A percentile compares a stretch with the other conserved stretches of the same genome.
phyloP scores from a whole-genome alignment of 2,329 filamentous ascomycete species.

The Fusarium sp. region DNA sequence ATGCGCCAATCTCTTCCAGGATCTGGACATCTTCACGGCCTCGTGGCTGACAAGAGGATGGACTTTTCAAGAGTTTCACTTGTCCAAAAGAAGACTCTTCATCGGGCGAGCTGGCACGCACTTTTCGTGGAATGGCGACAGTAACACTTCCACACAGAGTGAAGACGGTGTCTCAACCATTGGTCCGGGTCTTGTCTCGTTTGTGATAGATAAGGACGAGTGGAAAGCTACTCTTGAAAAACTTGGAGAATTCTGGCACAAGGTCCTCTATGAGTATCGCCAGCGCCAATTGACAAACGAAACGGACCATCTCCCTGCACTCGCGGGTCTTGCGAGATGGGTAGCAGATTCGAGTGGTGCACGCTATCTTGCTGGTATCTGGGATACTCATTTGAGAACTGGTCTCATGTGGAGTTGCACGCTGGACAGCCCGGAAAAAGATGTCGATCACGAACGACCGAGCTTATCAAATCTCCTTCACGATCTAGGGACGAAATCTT shows the following conservation, averaged over 20 bases:
- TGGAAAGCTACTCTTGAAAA: not conserved
- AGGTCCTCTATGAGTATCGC: not conserved
- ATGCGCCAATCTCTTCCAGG: not conserved
- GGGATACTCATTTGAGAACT: not conserved
- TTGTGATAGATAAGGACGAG: not conserved
- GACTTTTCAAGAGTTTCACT: slow-evolving; percentile 10
- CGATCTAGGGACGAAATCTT: not conserved
- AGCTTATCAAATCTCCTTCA: not conserved
- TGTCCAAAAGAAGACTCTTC: not conserved
- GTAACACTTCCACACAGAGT: not conserved
- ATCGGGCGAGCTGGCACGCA: not conserved
- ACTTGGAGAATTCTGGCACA: not conserved
- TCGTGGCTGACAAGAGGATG: slow-evolving; percentile 9
- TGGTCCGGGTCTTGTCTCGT: not conserved
- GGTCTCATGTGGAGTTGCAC: not conserved
- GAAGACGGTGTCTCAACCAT: not conserved
- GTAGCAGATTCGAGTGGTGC: not conserved
- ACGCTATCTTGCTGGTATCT: not conserved
- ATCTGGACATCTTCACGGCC: not conserved
- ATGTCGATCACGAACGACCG: not conserved
- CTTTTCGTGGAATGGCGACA: not conserved
- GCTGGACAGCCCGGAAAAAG: not conserved
- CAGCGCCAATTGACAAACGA: not conserved
- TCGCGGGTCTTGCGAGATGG: not conserved
- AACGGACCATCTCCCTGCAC: not conserved